phyloP scores from a whole-genome alignment of 805 yeast genomes.

The Teunomyces atbi region DNA sequence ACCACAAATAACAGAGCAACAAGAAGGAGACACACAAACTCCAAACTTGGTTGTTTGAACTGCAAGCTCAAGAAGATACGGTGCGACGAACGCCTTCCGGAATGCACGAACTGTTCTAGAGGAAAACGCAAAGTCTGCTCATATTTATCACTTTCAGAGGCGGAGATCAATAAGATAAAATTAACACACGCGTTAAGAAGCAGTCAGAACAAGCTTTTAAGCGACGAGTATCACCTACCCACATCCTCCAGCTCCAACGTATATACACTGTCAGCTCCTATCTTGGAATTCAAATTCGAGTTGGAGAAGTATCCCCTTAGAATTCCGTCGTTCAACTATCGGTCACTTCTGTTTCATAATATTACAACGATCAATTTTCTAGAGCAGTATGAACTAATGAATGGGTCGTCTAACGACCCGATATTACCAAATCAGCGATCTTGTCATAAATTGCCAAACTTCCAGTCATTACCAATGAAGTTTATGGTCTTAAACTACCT shows the following conservation, averaged over 20 bases:
- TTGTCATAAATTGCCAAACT: not conserved
- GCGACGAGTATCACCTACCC: constrained; percentile 25
- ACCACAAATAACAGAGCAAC: constrained; percentile 4
- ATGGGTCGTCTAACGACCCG: constrained; percentile 2
- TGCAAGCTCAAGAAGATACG: constrained; percentile 32
- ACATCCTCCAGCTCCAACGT: constrained; percentile 13
- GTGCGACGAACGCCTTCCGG: constrained; percentile 30
- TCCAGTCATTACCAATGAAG: not conserved
- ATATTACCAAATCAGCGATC: not conserved
- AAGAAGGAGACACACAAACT: constrained; percentile 29
- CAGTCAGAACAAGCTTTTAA: constrained; percentile 25
- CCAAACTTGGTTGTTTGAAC: constrained; percentile 29
- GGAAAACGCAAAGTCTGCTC: constrained; percentile 27
- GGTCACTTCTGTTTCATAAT: constrained; percentile 21
- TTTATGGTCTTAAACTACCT: not conserved
- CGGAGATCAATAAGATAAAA: constrained; percentile 21
- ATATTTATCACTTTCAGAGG: constrained; percentile 17
- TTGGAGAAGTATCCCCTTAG: constrained; percentile 18
- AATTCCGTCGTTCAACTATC: constrained; percentile 20
- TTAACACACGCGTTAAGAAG: constrained; percentile 27
- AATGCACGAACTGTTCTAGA: constrained; percentile 25
- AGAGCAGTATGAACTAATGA: constrained; percentile 16
- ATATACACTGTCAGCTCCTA: not conserved
- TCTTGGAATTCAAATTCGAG: constrained; percentile 25
- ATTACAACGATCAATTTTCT: constrained; percentile 17